Evolutionary conservation across 78 protist genomes (phyloP).

Genomic region (Capsaspora owczarzaki): DNA sequence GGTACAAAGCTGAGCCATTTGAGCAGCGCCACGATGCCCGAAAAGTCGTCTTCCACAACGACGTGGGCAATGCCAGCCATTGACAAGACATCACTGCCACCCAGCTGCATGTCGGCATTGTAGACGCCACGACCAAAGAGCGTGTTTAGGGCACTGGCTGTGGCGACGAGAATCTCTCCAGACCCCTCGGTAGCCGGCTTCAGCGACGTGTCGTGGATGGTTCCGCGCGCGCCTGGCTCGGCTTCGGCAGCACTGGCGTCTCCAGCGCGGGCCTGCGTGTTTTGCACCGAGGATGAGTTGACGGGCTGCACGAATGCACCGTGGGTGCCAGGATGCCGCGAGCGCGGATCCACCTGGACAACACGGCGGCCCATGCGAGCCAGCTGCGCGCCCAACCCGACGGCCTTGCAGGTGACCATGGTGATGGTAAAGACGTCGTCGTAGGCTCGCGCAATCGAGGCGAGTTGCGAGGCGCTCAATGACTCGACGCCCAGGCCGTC

Average conservation of each 20-base stretch:
- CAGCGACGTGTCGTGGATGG: too few species aligned
- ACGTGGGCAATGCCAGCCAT: constrained; percentile 90
- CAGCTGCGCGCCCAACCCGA: constrained; percentile 96
- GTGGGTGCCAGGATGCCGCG: too few species aligned
- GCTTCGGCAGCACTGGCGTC: too few species aligned
- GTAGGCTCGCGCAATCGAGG: constrained; percentile 85
- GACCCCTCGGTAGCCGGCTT: too few species aligned
- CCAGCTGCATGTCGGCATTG: constrained; percentile 86
- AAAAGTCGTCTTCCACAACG: constrained; percentile 65
- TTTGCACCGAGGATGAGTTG: too few species aligned
- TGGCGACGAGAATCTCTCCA: constrained; percentile 91
- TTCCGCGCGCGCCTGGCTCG: too few species aligned
- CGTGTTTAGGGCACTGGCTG: constrained; percentile 90
- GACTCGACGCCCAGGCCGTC: constrained; percentile 94
- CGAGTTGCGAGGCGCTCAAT: constrained; percentile 86
- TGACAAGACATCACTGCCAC: constrained; percentile 92
- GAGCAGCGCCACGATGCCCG: constrained; percentile 61
- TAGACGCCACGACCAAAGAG: constrained; percentile 86
- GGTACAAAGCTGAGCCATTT: constrained; percentile 88
- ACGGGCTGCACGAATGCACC: too few species aligned
- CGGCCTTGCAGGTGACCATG: constrained; percentile 85
- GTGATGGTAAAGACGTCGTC: constrained; percentile 83
- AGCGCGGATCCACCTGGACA: constrained; percentile 62
- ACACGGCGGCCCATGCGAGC: constrained; percentile 91
- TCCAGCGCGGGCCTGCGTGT: too few species aligned